Evolutionary conservation across 345 rosid genomes (phyloP).

Genomic region (Salix caprea): DNA sequence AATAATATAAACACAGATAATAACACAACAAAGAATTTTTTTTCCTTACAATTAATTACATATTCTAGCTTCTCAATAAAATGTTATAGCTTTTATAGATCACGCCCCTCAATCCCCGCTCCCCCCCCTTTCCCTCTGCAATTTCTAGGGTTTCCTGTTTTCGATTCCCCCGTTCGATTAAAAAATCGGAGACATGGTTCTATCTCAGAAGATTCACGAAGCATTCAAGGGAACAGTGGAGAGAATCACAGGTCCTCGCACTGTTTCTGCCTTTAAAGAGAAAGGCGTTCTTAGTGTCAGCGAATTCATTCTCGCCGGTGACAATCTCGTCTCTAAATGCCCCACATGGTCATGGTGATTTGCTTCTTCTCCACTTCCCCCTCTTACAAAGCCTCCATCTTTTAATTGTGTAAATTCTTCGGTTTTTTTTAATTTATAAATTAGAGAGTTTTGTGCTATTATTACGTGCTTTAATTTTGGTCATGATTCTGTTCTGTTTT

Average conservation of each 20-base stretch:
- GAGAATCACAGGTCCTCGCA: slow-evolving; percentile 85
- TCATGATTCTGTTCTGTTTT: not conserved
- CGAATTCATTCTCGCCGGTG: slow-evolving; percentile 89
- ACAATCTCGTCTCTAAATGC: slow-evolving; percentile 95
- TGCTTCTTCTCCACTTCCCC: not conserved
- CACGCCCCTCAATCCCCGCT: not conserved
- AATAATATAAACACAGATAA: too few species aligned
- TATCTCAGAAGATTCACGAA: slow-evolving; percentile 76
- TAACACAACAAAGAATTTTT: too few species aligned
- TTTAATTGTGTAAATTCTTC: not conserved
- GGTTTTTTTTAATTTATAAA: not conserved
- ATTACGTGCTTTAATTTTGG: not conserved
- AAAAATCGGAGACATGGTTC: slow-evolving; percentile 35
- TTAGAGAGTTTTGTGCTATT: not conserved
- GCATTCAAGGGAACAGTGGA: slow-evolving; percentile 93
- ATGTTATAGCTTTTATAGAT: too few species aligned
- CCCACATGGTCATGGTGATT: slow-evolving; percentile 98
- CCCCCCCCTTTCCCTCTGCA: not conserved
- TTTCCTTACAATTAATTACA: too few species aligned
- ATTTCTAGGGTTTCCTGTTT: slow-evolving; percentile 14
- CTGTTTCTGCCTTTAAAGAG: slow-evolving; percentile 93
- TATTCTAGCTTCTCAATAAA: too few species aligned
- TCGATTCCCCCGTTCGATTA: not conserved
- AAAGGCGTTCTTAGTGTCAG: slow-evolving; percentile 94
- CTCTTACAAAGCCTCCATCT: not conserved